A percentile compares a stretch with the other conserved stretches of the same genome.
phyloP scores from a whole-genome alignment of 768 basidiomycete genomes.

The Guyanaporus albipodus region DNA sequence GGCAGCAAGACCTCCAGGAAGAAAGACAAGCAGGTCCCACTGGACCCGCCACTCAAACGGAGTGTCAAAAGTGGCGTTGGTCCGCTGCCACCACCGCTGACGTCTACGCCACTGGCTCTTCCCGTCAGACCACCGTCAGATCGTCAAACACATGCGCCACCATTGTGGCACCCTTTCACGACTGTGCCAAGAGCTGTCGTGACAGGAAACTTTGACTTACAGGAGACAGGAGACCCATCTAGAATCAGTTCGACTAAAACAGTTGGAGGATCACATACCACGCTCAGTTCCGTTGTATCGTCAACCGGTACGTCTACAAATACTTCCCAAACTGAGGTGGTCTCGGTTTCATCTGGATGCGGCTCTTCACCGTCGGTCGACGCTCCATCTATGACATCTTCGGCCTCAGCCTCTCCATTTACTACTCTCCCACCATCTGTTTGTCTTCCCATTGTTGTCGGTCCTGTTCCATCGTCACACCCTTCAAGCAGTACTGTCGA shows the following conservation, averaged over 20 bases:
- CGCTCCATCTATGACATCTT: conserved; percentile 11
- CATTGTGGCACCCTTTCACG: conserved; percentile 6
- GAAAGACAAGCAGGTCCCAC: conserved; percentile 55
- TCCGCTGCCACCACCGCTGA: conserved; percentile 65
- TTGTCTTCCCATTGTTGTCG: conserved; percentile 73
- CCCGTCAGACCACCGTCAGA: conserved; percentile 32
- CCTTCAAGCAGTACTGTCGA: conserved; percentile 45
- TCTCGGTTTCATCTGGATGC: not conserved
- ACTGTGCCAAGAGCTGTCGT: conserved; percentile 1
- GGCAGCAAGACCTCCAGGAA: conserved; percentile 38
- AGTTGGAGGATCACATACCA: not conserved
- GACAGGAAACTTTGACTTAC: not conserved
- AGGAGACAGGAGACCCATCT: conserved; percentile 6
- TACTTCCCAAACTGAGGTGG: conserved; percentile 16
- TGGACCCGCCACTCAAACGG: conserved; percentile 66
- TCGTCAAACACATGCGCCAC: conserved; percentile 1
- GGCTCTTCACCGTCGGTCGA: conserved; percentile 15
- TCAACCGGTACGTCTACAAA: conserved; percentile 9
- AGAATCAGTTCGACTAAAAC: not conserved
- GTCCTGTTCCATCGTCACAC: conserved; percentile 64
- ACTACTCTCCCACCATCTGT: conserved; percentile 40
- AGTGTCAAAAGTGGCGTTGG: conserved; percentile 61
- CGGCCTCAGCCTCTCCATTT: conserved; percentile 20
- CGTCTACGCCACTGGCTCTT: conserved; percentile 56
- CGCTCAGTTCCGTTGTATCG: not conserved